Evolutionary conservation across 192 early-diverging fungal species (phyloP), one percentile per base, ranked within the genome.

Genomic region (Umbelopsis sp.): DNA sequence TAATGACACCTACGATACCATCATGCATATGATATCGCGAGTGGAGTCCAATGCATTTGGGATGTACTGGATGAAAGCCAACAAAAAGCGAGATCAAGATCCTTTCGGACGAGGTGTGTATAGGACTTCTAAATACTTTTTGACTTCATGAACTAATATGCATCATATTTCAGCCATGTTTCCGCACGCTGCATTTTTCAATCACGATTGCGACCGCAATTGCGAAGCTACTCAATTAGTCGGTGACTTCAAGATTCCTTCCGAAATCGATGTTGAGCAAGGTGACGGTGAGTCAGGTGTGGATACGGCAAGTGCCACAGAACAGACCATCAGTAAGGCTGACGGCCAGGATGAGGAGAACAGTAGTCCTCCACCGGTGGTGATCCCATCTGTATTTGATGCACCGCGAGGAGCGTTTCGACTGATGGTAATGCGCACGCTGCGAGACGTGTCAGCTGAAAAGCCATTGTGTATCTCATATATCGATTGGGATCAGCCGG

Each of bases 31-130:
- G 67, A 79, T 90, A 50, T 85, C 82, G 30, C 64, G 72, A 20
- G 78, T 91, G 46, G 91, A 92, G 66, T 85, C 82, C 68, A 92
- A 91, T 76, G 88, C 86, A 1, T 92, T 92, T 80, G 91, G 91
- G 3, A 72, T 92, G 49, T 91, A 81, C 82, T 74, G 79, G 55
- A 66, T 71, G 7, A 78, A 74, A 27, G 77, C 65, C 21, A 46
- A 35, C 45, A 72, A 71, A 23, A 71, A 58, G n/a, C 53, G 50
- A 16, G 53, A 27, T 33, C 52, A 16, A 27, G 66, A 64, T 49
- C 49, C 18, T 46, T 81, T 81, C 51, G 83, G 83, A 20, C 73
- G 83, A 80, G 83, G 83, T 81, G 74, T 27, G 13, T 53, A 22
- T 25, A 50, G 8, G 37, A 4, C 2, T 11, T 33, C 2, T 15